These are phyloP conservation scores for Hanseniaspora guilliermondii DNA, from an alignment of 805 yeast species.

Conservation along the genomic window DNA sequence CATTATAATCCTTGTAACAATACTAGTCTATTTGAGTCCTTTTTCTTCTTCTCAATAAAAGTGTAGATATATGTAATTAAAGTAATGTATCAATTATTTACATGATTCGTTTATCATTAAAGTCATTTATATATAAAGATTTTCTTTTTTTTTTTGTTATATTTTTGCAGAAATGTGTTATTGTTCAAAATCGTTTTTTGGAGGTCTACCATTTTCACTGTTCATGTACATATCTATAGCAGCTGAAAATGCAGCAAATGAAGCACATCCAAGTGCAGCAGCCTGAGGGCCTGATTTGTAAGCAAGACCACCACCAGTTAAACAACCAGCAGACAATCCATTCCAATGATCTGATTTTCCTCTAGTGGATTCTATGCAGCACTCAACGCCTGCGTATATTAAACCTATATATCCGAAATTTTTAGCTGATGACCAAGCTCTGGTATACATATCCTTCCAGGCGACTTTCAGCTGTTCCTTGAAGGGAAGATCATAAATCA, in stretches of 20 bases:
- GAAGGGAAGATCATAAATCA: constrained; percentile 73
- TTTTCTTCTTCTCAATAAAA: background rate
- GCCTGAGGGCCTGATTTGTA: constrained; percentile 89
- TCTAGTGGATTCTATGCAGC: constrained; percentile 70
- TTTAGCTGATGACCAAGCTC: constrained; percentile 81
- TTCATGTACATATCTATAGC: constrained; percentile 80
- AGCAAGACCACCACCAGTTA: constrained; percentile 94
- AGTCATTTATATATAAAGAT: too few relatives aligned
- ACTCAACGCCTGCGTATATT: constrained; percentile 85
- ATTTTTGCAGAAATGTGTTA: too few relatives aligned
- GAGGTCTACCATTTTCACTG: constrained; percentile 73
- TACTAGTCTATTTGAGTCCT: background rate
- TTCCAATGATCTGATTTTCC: constrained; percentile 88
- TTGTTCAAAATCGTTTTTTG: constrained; percentile 72
- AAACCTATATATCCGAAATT: constrained; percentile 89
- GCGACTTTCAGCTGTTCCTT: constrained; percentile 86
- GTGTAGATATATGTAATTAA: too few relatives aligned
- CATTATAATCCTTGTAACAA: background rate
- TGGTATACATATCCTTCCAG: constrained; percentile 79
- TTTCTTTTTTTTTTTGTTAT: background rate
- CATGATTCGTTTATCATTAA: background rate
- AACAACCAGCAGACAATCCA: constrained; percentile 86
- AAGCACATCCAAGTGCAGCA: constrained; percentile 85
- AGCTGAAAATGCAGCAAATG: constrained; percentile 89
- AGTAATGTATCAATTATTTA: background rate